A percentile compares a stretch with the other conserved stretches of the same genome.
phyloP scores from a whole-genome alignment of 495 filamentous ascomycete species.

The Clavariopsis aquatica region DNA sequence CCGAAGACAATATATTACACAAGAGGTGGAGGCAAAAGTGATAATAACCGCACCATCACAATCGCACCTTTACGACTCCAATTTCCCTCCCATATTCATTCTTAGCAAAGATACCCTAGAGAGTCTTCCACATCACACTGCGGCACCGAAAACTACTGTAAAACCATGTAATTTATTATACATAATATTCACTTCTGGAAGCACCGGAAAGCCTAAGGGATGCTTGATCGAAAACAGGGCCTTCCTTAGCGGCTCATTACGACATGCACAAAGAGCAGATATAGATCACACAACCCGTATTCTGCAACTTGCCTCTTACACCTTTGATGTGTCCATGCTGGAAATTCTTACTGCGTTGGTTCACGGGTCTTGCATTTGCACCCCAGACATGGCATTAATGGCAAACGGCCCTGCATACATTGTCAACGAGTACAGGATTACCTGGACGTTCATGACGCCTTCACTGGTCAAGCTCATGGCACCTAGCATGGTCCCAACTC shows the following conservation, averaged over 20 bases:
- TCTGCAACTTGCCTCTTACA: slow-evolving; percentile 58
- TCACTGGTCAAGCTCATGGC: slow-evolving; percentile 45
- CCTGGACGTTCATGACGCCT: slow-evolving; percentile 58
- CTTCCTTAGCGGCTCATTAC: slow-evolving; percentile 52
- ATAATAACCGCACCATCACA: slow-evolving; percentile 31
- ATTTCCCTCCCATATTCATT: slow-evolving; percentile 18
- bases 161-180: slow-evolving; percentile 46
- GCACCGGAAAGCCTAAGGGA: slow-evolving; percentile 55
- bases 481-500: slow-evolving; percentile 27
- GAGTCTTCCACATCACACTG: slow-evolving; percentile 6
- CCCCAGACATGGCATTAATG: slow-evolving; percentile 59
- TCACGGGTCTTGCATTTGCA: slow-evolving; percentile 60
- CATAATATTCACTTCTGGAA: slow-evolving; percentile 56
- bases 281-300: slow-evolving; percentile 48
- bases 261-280: slow-evolving; percentile 47
- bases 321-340: slow-evolving; percentile 58
- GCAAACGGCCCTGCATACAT: slow-evolving; percentile 52
- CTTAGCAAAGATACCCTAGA: slow-evolving; percentile 23
- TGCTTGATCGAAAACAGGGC: slow-evolving; percentile 52
- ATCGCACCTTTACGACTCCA: slow-evolving; percentile 25
- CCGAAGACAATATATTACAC: slow-evolving; percentile 23
- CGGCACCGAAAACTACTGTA: slow-evolving; percentile 11
- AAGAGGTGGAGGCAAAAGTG: slow-evolving; percentile 29
- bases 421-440: slow-evolving; percentile 53
- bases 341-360: slow-evolving; percentile 56